phyloP scores from a whole-genome alignment of 441 rosid species.

The Breynia disticha region DNA sequence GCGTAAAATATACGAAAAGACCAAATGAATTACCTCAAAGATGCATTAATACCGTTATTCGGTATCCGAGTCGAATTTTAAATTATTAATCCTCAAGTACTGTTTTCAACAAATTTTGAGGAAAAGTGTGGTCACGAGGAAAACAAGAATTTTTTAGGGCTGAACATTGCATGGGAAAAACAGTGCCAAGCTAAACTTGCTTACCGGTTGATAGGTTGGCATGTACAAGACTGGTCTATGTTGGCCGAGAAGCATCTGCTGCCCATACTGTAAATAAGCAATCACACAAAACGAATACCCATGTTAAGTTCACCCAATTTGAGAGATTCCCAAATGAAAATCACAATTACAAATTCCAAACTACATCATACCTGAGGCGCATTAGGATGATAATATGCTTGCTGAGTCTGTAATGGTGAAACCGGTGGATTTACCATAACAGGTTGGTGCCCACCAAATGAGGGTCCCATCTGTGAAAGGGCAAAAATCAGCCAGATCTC shows the following conservation, averaged over 20 bases:
- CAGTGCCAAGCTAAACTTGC: conserved; percentile 15
- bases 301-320: neutral
- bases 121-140: no score
- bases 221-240: conserved; percentile 56
- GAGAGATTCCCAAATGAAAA: neutral
- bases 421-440: conserved; percentile 57
- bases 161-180: neutral
- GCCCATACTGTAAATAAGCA: conserved; percentile 39
- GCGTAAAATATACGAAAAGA: conserved; percentile 12
- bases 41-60: neutral
- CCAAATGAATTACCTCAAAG: neutral
- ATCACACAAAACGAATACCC: neutral
- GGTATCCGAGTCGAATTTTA: neutral
- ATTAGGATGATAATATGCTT: conserved; percentile 59
- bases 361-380: conserved; percentile 56
- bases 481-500: neutral
- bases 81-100: no score
- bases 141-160: no score
- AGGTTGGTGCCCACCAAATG: conserved; percentile 60
- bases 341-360: neutral
- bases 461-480: conserved; percentile 52
- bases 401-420: conserved; percentile 48
- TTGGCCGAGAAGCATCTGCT: conserved; percentile 59
- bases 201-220: conserved; percentile 69
- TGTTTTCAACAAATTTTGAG: no score